Conservation (phyloP, 2,329 filamentous ascomycete species). For the Colletotrichum orbiculare region DNA sequence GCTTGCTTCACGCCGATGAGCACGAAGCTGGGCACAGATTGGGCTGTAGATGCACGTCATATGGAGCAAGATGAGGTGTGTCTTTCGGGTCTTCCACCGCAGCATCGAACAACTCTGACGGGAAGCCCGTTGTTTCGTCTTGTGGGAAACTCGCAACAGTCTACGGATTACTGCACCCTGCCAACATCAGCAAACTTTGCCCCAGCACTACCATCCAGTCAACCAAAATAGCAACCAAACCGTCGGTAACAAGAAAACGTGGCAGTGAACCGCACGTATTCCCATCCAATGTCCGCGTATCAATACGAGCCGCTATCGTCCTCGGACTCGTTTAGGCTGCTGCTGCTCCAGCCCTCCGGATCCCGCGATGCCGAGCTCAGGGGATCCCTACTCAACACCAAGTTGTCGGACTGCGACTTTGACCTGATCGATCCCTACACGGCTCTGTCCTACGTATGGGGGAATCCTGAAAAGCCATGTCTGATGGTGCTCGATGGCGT, state of each 20-base stretch:
- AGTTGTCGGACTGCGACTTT: constrained; percentile 3
- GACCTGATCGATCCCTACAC: constrained; percentile 26
- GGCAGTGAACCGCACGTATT: background rate
- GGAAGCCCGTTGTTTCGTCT: too few species aligned
- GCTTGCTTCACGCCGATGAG: background rate
- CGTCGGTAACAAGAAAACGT: background rate
- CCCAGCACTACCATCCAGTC: too few species aligned
- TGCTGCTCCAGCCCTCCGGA: constrained; percentile 11
- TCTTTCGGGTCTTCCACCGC: too few species aligned
- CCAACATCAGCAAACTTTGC: constrained; percentile 21
- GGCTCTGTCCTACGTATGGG: constrained; percentile 44
- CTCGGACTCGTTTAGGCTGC: background rate
- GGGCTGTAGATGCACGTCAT: background rate
- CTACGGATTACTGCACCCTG: too few species aligned
- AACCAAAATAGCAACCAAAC: constrained; percentile 9
- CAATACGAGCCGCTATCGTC: constrained; percentile 24
- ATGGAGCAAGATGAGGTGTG: background rate
- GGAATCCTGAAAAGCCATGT: constrained; percentile 25
- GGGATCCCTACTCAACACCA: constrained; percentile 30
- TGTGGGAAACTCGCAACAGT: too few species aligned
- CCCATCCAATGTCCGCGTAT: constrained; percentile 13
- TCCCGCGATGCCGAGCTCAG: constrained; percentile 12
- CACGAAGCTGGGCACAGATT: background rate
- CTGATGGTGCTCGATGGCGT: constrained; percentile 36
- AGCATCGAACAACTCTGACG: too few species aligned